Evolutionary conservation across 495 filamentous ascomycete species (phyloP), one percentile per base, ranked within the genome.

Genomic region (Trichoderma parareesei): DNA sequence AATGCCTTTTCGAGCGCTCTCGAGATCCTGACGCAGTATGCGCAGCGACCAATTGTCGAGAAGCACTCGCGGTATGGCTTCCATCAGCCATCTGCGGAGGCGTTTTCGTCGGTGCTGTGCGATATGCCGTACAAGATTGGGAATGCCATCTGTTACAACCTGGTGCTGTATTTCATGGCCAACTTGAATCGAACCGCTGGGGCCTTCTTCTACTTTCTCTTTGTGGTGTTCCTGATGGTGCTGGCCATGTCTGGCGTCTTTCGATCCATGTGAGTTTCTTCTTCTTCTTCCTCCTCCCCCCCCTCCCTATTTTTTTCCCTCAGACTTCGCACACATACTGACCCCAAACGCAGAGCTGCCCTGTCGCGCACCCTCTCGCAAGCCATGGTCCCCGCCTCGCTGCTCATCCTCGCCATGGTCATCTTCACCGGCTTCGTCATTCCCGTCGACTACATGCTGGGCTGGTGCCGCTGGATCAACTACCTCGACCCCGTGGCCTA

Each of bases 21-120:
- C 38, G 48, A 85, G 76, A 92, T 92, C 73, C 75, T 96, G 37
- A 92, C 89, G 4, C 81, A 95, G 3, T 96, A 91, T 73, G 83
- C 88, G 18, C 93, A 96, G 82, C 85, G 92, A 14, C 85, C 89
- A 0, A 96, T 97, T 69, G 91, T 97, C 65, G 92, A 97, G 70
- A 97, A 97, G 71, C 93, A 97, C 69, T 76, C 79, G 62, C 87
- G 88, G 66, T 97, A 96, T 71, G 93, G 92, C 11, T 79, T 97
- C n/a, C 96, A 97, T 69, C 93, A 94, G 71, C 90, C 92, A 0
- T 91, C 89, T 3, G 87, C 92, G 11, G 93, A 97, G 77, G 90
- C 92, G 2, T 80, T 95, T 61, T 85, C 92, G 3, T 91, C 88
- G 11, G 91, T 93, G 84, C 76, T 96, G 20, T 86, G 84, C 65